Evolutionary conservation across 805 yeast genomes (phyloP).

Genomic region (Lachancea kluyveri): DNA sequence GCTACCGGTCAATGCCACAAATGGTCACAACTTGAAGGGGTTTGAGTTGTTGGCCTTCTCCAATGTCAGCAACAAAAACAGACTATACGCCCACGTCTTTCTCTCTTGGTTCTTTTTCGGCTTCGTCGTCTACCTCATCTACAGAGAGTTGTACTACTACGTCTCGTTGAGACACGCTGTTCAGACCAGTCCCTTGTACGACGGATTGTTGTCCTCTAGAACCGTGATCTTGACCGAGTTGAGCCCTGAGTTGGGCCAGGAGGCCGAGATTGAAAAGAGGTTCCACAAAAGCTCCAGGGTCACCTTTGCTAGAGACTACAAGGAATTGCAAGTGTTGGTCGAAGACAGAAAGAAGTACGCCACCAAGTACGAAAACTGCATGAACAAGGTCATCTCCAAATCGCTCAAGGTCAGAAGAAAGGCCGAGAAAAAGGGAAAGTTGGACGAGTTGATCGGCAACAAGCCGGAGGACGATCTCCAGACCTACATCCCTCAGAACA

Average conservation of each 20-base stretch:
- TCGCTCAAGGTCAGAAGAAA: conserved; percentile 52
- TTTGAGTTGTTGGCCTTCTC: conserved; percentile 61
- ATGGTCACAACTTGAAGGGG: conserved; percentile 49
- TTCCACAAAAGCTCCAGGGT: conserved; percentile 60
- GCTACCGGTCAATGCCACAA: conserved; percentile 69
- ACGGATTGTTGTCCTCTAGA: conserved; percentile 61
- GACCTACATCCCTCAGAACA: conserved; percentile 61
- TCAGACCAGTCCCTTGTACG: conserved; percentile 68
- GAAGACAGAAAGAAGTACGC: conserved; percentile 61
- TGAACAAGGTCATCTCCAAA: conserved; percentile 53
- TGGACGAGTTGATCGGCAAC: conserved; percentile 22
- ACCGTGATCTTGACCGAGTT: conserved; percentile 70
- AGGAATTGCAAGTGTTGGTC: conserved; percentile 47
- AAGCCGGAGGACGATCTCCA: conserved; percentile 49
- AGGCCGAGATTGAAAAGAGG: conserved; percentile 43
- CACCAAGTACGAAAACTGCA: conserved; percentile 56
- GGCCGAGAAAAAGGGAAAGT: conserved; percentile 50
- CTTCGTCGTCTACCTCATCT: conserved; percentile 54
- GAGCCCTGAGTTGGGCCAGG: conserved; percentile 43
- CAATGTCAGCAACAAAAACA: conserved; percentile 55
- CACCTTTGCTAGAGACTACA: conserved; percentile 60
- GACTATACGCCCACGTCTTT: conserved; percentile 70
- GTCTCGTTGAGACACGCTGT: conserved; percentile 64
- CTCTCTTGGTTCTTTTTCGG: conserved; percentile 72
- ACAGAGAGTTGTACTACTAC: conserved; percentile 69